Percentiles rank a stretch among this genome's conserved stretches.
Conservation (phyloP, 345 rosid species). For the Reutealis trisperma region DNA sequence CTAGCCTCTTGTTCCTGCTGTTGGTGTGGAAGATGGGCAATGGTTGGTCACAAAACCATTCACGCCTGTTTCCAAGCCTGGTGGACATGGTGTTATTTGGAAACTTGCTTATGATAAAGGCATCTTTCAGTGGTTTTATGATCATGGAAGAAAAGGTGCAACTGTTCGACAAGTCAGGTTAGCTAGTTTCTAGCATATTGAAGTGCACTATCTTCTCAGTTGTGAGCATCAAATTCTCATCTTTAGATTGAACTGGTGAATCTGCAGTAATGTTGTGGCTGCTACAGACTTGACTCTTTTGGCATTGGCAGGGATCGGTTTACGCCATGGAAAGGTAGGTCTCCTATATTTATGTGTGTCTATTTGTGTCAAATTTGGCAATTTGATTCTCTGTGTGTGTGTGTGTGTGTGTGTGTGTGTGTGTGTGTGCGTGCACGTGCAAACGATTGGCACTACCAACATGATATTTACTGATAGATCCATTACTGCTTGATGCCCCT, state of each 20-base stretch:
- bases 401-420: not conserved
- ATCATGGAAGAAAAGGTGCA: constrained; percentile 88
- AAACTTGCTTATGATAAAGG: constrained; percentile 94
- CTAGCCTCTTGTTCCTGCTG: constrained; percentile 90
- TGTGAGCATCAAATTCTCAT: not conserved
- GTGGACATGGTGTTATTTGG: constrained; percentile 98
- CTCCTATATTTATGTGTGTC: not conserved
- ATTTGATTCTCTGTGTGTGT: not conserved
- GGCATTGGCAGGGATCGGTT: constrained; percentile 91
- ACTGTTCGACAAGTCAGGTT: constrained; percentile 96
- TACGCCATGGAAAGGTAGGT: constrained; percentile 67
- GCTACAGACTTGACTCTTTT: constrained; percentile 86
- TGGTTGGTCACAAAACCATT: constrained; percentile 78
- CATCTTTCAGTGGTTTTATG: constrained; percentile 73
- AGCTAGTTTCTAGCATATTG: constrained; percentile 26
- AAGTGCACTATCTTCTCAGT: not conserved
- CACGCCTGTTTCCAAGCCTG: constrained; percentile 84
- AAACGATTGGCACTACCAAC: not conserved
- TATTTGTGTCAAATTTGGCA: not conserved
- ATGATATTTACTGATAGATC: not conserved
- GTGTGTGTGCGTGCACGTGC: not conserved
- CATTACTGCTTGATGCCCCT: not conserved
- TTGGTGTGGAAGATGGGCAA: constrained; percentile 79
- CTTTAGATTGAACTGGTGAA: constrained; percentile 21
- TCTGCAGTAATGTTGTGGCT: constrained; percentile 91